Percentiles rank a stretch among this genome's conserved stretches.
These are phyloP conservation scores for Erodium moschatum DNA, from an alignment of 441 rosid genomes.

Conservation along the genomic window DNA sequence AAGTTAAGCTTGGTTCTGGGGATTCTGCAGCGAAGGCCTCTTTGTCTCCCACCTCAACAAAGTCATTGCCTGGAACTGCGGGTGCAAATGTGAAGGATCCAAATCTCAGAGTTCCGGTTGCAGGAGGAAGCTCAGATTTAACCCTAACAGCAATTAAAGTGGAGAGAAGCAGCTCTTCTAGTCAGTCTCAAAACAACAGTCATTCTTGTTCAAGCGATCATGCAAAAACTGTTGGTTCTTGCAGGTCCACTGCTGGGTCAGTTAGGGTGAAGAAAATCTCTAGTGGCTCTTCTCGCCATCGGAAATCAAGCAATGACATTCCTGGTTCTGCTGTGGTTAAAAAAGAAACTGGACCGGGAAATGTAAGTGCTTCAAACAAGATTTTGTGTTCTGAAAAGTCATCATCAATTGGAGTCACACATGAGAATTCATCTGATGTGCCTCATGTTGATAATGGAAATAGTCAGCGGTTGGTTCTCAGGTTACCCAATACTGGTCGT, in stretches of 20 bases:
- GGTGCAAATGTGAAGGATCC: too few relatives aligned
- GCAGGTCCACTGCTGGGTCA: conserved; percentile 50
- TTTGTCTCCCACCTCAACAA: too few relatives aligned
- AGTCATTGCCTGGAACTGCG: too few relatives aligned
- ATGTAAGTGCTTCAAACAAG: conserved; percentile 39
- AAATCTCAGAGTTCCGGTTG: too few relatives aligned
- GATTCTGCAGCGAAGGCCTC: too few relatives aligned
- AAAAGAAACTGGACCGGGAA: conserved; percentile 39
- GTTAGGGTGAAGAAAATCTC: conserved; percentile 30
- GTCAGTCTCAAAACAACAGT: conserved; percentile 41
- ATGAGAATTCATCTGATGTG: conserved; percentile 46
- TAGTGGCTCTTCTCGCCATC: conserved; percentile 26
- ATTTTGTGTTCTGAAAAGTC: conserved; percentile 48
- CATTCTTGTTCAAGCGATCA: conserved; percentile 63
- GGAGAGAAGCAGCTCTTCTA: conserved; percentile 54
- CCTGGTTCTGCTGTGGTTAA: conserved; percentile 20
- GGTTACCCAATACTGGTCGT: conserved; percentile 45
- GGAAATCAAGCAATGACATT: conserved; percentile 32
- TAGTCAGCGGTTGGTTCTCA: too few relatives aligned
- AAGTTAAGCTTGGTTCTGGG: too few relatives aligned
- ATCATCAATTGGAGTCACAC: conserved; percentile 36
- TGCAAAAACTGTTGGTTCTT: conserved; percentile 41
- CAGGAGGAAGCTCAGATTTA: too few relatives aligned
- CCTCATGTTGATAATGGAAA: too few relatives aligned
- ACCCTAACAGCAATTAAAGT: conserved; percentile 25